A percentile compares a stretch with the other conserved stretches of the same genome.
phyloP scores from a whole-genome alignment of 2,329 filamentous ascomycete genomes.

The Beauveria sp. region DNA sequence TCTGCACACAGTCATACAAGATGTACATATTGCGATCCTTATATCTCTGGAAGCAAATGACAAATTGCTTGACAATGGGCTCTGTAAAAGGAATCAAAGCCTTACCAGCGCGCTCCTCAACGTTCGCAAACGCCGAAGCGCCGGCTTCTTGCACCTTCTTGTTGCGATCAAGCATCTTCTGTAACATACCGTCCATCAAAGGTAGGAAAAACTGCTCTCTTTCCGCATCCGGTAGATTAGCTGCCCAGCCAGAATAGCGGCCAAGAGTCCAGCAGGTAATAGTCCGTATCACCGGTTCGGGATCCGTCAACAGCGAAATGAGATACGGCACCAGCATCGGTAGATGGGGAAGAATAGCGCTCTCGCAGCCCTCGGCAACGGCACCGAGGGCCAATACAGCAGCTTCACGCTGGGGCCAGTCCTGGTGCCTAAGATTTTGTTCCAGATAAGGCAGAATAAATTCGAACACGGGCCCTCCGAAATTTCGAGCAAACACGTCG shows the following conservation, averaged over 20 bases:
- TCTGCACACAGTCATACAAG: slow-evolving; percentile 97
- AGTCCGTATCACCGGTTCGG: slow-evolving; percentile 84
- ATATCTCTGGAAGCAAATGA: slow-evolving; percentile 86
- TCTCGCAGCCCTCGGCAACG: slow-evolving; percentile 89
- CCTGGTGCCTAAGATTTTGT: slow-evolving; percentile 75
- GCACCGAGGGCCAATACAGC: slow-evolving; percentile 91
- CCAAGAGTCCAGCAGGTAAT: slow-evolving; percentile 98
- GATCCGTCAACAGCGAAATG: slow-evolving; percentile 74
- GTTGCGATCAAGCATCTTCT: slow-evolving; percentile 92
- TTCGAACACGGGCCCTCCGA: slow-evolving; percentile 79
- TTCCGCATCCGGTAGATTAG: slow-evolving; percentile 61
- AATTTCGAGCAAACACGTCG: slow-evolving; percentile 88
- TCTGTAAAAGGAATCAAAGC: slow-evolving; percentile 77
- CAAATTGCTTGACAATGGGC: slow-evolving; percentile 87
- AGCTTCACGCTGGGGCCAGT: slow-evolving; percentile 90
- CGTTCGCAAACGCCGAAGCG: slow-evolving; percentile 88
- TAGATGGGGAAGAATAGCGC: slow-evolving; percentile 81
- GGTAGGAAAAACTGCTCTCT: slow-evolving; percentile 80
- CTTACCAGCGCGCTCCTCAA: slow-evolving; percentile 86
- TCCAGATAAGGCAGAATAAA: slow-evolving; percentile 89
- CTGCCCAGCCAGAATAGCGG: slow-evolving; percentile 88
- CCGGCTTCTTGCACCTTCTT: slow-evolving; percentile 97
- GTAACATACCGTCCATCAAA: slow-evolving; percentile 93
- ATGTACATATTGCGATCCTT: slow-evolving; percentile 99
- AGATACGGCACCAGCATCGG: slow-evolving; percentile 87